Conservation (phyloP, 306 rosid genomes). For the Arachis stenosperma region DNA sequence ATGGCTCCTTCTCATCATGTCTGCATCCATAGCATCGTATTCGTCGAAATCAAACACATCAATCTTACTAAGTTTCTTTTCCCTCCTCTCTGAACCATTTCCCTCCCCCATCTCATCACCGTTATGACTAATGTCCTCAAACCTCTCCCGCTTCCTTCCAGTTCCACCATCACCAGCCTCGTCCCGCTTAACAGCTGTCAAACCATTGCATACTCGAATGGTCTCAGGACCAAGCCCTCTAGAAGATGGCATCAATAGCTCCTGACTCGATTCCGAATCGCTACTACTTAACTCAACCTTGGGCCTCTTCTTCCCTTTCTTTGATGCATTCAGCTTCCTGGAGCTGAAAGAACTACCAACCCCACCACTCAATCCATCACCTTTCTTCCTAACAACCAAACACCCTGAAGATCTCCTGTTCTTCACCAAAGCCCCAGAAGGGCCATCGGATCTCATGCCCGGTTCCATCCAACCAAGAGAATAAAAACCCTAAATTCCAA, state of each 20-base stretch:
- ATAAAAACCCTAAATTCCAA: constrained; percentile 38
- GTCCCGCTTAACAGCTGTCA: constrained; percentile 56
- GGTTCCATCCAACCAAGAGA: constrained; percentile 61
- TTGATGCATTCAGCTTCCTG: constrained; percentile 48
- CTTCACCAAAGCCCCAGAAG: constrained; percentile 76
- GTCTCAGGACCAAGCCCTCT: constrained; percentile 71
- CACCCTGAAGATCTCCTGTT: constrained; percentile 77
- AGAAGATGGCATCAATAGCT: constrained; percentile 50
- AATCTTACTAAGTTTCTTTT: constrained; percentile 53
- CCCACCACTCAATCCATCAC: constrained; percentile 55
- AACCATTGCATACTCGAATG: constrained; percentile 64
- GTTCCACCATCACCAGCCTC: constrained; percentile 45
- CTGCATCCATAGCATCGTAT: constrained; percentile 56
- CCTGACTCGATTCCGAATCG: constrained; percentile 89
- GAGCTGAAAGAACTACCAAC: constrained; percentile 60
- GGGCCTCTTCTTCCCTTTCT: constrained; percentile 62
- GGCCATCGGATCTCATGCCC: constrained; percentile 62
- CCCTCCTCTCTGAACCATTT: constrained; percentile 48
- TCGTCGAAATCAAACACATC: constrained; percentile 64
- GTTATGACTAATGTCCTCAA: constrained; percentile 45
- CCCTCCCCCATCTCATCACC: constrained; percentile 49
- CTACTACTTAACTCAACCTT: constrained; percentile 35
- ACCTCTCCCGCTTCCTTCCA: constrained; percentile 58
- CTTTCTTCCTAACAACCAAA: constrained; percentile 75
- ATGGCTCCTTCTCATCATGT: constrained; percentile 47